phyloP scores from a whole-genome alignment of 2,329 filamentous ascomycete species.

The Stemphylium beticola region DNA sequence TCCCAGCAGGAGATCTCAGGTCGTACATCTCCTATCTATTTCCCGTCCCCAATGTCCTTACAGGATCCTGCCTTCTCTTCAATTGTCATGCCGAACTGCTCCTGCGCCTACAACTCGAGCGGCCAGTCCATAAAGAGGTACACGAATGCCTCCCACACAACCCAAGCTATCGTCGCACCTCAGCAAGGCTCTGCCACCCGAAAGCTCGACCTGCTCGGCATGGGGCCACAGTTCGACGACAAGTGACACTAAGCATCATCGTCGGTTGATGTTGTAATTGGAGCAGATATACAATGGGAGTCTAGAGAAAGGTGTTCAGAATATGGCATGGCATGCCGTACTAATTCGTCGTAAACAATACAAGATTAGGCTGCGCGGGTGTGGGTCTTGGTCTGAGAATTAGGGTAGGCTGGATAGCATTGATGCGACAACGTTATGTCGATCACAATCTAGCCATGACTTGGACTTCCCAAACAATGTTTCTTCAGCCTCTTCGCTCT shows the following conservation, averaged over 20 bases:
- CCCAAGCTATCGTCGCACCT: background rate
- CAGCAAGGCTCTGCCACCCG: background rate
- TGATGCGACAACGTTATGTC: background rate
- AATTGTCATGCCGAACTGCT: background rate
- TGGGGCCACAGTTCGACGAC: constrained; percentile 3
- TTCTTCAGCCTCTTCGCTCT: background rate
- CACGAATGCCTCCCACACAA: background rate
- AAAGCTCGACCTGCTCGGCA: background rate
- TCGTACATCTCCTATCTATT: background rate
- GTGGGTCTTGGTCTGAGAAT: too few species aligned
- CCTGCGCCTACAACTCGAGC: background rate
- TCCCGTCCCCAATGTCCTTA: background rate
- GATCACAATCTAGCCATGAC: background rate
- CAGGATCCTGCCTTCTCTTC: background rate
- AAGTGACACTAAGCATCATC: background rate
- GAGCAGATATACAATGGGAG: background rate
- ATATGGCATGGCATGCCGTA: background rate
- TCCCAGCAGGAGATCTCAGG: background rate
- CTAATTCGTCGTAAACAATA: too few species aligned
- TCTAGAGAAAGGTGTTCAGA: background rate
- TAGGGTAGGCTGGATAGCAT: background rate
- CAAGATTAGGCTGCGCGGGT: background rate
- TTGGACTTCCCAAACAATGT: background rate
- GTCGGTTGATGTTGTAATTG: background rate
- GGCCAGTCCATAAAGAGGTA: background rate